Percentiles rank a stretch among this genome's conserved stretches.
These are phyloP conservation scores for Picea sitchensis DNA, from an alignment of 75 land plant species.

Conservation along the genomic window DNA sequence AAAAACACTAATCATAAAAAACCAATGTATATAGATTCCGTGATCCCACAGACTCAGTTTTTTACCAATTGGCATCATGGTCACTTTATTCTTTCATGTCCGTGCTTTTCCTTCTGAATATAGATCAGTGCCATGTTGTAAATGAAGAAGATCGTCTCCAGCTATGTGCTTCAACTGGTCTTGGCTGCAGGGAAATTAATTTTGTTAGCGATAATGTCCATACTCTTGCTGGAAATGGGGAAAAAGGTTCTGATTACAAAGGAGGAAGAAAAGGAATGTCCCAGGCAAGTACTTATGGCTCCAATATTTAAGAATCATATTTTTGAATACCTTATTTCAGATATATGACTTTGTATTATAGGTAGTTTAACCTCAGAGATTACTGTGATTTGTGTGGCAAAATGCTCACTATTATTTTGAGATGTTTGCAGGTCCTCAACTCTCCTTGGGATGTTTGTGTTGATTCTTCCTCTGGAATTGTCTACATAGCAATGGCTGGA, in stretches of 20 bases:
- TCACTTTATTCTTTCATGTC: not conserved
- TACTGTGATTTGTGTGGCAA: not conserved
- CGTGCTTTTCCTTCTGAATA: not conserved
- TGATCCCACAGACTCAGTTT: not conserved
- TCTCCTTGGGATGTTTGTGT: conserved; percentile 98
- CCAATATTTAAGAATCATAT: not conserved
- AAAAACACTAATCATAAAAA: not conserved
- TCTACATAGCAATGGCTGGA: conserved; percentile 98
- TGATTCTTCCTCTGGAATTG: conserved; percentile 49
- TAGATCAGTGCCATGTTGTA: not conserved
- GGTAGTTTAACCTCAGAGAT: not conserved
- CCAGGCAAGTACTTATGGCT: conserved; percentile 28
- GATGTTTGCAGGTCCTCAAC: conserved; percentile 58
- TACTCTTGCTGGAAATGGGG: conserved; percentile 95
- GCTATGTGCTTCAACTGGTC: not conserved
- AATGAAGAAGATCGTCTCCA: not conserved
- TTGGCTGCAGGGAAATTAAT: conserved; percentile 77
- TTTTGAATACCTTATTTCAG: not conserved
- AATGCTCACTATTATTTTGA: not conserved
- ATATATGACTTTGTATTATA: not conserved
- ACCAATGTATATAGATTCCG: not conserved
- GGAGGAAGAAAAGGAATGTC: conserved; percentile 74
- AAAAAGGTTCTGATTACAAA: conserved; percentile 85
- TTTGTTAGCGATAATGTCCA: conserved; percentile 81
- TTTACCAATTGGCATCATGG: not conserved